Base-by-base conservation (phyloP, 2,329 filamentous ascomycete species). In the Colletotrichum eleusines region DNA sequence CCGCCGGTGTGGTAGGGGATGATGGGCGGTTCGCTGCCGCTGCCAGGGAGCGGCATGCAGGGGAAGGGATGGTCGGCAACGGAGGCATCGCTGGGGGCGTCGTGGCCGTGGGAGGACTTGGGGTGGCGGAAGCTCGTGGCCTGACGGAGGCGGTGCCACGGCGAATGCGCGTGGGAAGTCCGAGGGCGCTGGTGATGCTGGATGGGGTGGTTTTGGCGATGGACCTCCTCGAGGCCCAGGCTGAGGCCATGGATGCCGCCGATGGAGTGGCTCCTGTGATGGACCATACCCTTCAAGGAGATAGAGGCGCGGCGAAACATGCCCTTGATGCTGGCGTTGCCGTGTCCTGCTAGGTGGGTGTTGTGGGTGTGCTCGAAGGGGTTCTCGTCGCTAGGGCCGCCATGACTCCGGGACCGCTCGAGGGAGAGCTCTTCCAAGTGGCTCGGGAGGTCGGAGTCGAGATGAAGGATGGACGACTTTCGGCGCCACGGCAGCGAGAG, bases 1-100 rank as follows among this genome's bases (percentile, higher is more conserved):
- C 85, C 87, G 44, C 89, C 89, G 0, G 85, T 87, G 65, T 89
- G 85, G 14, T 81, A 81, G 4, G 89, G 89, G 35, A 91, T 90
- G 69, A 90, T 80, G 0, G 89, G 89, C 5, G 89, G 89, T 67
- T 86, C 87, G 40, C 81, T 81, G 38, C 84, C 84, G 67, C 83
- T 79, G 4, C 86, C 86, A 2, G 87, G 86, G 5, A 87, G 77
- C 0, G 84, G 83, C n/a, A 80, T 66, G 54, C 71, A 64, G 57
- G 72, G 72, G 64, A 73, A 73, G 46, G 44, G 59, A 51, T 72
- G 67, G 55, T 61, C 73, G 11, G 75, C 71, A 35, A 80, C 78
- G 18, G 77, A 74, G 18, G 78, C 75, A 44, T 77, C 75, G 18
- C 78, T 75, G 33, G 78, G 76, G 33, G 73, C 72, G 31, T 84